These are phyloP conservation scores for Maudiozyma humilis DNA, from an alignment of 1,139 yeast species.

Conservation along the genomic window DNA sequence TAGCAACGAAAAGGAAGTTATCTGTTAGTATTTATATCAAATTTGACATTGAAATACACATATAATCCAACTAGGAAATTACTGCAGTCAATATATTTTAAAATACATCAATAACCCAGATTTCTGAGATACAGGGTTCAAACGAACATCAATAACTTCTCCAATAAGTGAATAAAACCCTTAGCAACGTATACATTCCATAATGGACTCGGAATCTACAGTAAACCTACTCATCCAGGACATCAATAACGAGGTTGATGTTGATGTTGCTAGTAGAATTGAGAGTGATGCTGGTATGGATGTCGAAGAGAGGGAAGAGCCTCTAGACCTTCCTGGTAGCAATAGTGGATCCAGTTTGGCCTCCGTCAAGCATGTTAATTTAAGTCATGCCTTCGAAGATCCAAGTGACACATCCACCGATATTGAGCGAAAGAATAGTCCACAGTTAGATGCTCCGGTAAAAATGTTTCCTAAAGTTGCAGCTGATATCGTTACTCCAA, in stretches of 20 bases:
- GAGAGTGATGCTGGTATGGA: neutral
- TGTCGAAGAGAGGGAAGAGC: conserved; percentile 1
- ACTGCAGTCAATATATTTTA: too few species aligned
- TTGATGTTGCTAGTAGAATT: neutral
- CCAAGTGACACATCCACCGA: conserved; percentile 3
- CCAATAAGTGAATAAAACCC: too few species aligned
- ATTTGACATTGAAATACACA: neutral
- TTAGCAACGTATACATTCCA: neutral
- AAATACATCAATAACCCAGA: too few species aligned
- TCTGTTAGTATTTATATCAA: neutral
- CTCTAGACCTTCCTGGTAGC: conserved; percentile 1
- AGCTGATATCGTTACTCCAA: neutral
- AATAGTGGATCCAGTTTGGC: neutral
- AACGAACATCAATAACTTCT: too few species aligned
- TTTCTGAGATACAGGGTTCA: too few species aligned
- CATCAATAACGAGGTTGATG: conserved; percentile 5
- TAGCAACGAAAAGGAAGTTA: neutral
- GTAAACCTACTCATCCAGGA: conserved; percentile 5
- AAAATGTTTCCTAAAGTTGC: neutral
- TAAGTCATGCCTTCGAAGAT: neutral
- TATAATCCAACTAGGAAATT: neutral
- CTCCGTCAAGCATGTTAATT: conserved; percentile 3
- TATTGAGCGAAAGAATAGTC: neutral
- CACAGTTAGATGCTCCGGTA: neutral
- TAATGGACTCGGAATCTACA: conserved; percentile 6